Evolutionary conservation across 2,329 filamentous ascomycete species (phyloP).

Genomic region (Penicillium sp.): DNA sequence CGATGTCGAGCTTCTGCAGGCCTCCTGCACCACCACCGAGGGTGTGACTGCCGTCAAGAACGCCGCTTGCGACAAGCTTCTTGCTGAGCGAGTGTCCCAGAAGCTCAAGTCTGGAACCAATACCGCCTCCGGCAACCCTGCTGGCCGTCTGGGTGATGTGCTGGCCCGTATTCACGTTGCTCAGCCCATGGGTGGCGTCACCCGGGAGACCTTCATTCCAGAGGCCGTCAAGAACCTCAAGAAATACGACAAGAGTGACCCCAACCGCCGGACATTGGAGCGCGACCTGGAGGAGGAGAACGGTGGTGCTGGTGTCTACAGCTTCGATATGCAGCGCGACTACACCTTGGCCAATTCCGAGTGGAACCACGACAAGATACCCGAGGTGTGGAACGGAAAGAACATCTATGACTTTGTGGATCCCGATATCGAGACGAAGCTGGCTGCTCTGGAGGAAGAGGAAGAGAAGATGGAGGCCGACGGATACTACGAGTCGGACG

Average conservation of each 20-base stretch:
- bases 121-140: conserved; percentile 72
- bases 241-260: conserved; percentile 90
- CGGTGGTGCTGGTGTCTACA: conserved; percentile 94
- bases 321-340: conserved; percentile 85
- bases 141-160: conserved; percentile 84
- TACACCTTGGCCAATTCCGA: conserved; percentile 86
- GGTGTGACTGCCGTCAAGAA: conserved; percentile 96
- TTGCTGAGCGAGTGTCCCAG: conserved; percentile 90
- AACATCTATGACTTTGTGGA: conserved; percentile 98
- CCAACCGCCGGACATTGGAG: conserved; percentile 77
- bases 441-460: conserved; percentile 89
- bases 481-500: conserved; percentile 89
- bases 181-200: conserved; percentile 79
- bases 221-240: conserved; percentile 77
- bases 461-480: conserved; percentile 90
- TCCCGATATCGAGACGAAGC: conserved; percentile 92
- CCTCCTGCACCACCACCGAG: conserved; percentile 93
- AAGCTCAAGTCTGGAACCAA: conserved; percentile 91
- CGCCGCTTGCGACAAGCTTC: conserved; percentile 86
- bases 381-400: conserved; percentile 91
- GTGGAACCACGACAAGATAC: conserved; percentile 96
- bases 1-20: conserved; percentile 89
- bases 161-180: conserved; percentile 95
- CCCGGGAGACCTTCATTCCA: conserved; percentile 81
- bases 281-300: conserved; percentile 89